Conservation (phyloP, 2,329 filamentous ascomycete genomes). For the Hymenoscyphus scutula region DNA sequence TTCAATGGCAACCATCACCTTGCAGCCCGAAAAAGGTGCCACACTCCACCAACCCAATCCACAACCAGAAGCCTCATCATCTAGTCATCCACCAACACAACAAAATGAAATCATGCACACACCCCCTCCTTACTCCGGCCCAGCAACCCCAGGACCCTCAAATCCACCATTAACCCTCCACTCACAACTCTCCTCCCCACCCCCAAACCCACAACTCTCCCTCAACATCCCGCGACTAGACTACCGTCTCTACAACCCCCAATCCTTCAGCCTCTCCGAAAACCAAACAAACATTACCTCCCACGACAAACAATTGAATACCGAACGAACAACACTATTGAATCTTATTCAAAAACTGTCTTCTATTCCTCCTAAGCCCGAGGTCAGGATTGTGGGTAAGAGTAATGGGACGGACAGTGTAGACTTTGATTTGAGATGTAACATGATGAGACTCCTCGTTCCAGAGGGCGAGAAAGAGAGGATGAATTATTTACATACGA, state of each 20-base stretch:
- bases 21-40: not conserved
- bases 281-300: conserved; percentile 49
- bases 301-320: conserved; percentile 48
- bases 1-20: not conserved
- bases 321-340: conserved; percentile 45
- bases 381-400: conserved; percentile 48
- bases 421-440: conserved; percentile 54
- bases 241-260: conserved; percentile 45
- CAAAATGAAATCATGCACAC: conserved; percentile 20
- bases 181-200: not conserved
- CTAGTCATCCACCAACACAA: not conserved
- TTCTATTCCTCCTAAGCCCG: conserved; percentile 53
- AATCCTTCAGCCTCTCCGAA: conserved; percentile 49
- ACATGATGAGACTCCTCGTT: conserved; percentile 53
- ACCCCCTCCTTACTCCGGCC: conserved; percentile 32
- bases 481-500: conserved; percentile 54
- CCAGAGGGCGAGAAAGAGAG: conserved; percentile 42
- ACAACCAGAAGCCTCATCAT: not conserved
- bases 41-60: not conserved
- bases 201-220: conserved; percentile 14
- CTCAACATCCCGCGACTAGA: conserved; percentile 30
- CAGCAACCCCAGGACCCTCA: conserved; percentile 15
- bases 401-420: conserved; percentile 40
- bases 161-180: not conserved
- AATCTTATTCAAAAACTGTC: conserved; percentile 48